A percentile compares a stretch with the other conserved stretches of the same genome.
Evolutionary conservation across 495 filamentous ascomycete genomes (phyloP).

Genomic region (Letharia lupina): DNA sequence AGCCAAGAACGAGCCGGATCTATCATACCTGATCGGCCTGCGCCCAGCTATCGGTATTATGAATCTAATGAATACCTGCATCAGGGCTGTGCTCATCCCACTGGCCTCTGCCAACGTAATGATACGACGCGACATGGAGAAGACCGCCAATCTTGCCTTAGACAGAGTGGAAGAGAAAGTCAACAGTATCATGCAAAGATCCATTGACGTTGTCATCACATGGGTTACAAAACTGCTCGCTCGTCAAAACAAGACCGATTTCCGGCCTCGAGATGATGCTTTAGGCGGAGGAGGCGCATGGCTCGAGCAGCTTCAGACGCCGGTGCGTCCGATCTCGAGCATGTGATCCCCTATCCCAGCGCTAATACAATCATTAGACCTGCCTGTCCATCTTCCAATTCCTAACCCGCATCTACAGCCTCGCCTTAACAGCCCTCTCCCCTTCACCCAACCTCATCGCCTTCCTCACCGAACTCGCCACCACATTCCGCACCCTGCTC

Average conservation of each 20-base stretch:
- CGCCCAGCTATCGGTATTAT: conserved; percentile 79
- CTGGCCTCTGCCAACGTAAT: conserved; percentile 83
- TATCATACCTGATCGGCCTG: conserved; percentile 70
- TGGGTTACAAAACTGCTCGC: conserved; percentile 70
- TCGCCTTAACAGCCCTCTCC: conserved; percentile 59
- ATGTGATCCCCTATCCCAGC: background rate
- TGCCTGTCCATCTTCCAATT: conserved; percentile 73
- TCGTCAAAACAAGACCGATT: conserved; percentile 85
- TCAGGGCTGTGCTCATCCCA: conserved; percentile 82
- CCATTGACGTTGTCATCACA: conserved; percentile 71
- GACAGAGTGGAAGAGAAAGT: conserved; percentile 82
- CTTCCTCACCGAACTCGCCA: conserved; percentile 77
- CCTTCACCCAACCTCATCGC: conserved; percentile 65
- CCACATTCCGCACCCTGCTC: conserved; percentile 64
- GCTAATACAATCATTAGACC: conserved; percentile 38
- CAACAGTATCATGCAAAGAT: conserved; percentile 74
- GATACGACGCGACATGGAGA: conserved; percentile 82
- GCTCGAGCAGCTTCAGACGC: conserved; percentile 76
- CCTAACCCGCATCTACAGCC: conserved; percentile 54
- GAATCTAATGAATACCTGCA: conserved; percentile 85
- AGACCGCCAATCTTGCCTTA: conserved; percentile 62
- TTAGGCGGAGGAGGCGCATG: conserved; percentile 46
- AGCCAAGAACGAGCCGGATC: conserved; percentile 75
- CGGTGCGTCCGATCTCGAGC: conserved; percentile 33
- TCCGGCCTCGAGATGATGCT: conserved; percentile 79